These are phyloP conservation scores for Talaromyces liani DNA, from an alignment of 495 filamentous ascomycete species.

Conservation along the genomic window DNA sequence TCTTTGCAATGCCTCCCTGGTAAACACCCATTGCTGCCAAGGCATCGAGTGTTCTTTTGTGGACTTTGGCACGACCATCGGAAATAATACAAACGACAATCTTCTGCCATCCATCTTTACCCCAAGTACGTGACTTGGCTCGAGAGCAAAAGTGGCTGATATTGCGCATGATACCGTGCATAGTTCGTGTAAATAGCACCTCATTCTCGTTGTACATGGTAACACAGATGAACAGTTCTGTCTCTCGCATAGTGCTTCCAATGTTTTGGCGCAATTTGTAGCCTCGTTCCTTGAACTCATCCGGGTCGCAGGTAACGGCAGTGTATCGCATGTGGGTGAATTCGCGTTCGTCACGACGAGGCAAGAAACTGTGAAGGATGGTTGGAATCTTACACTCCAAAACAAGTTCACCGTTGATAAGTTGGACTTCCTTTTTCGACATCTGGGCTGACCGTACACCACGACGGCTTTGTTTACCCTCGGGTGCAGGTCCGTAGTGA, in stretches of 20 bases:
- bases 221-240: slow-evolving; percentile 95
- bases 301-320: slow-evolving; percentile 96
- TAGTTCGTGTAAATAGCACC: slow-evolving; percentile 89
- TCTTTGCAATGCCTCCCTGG: slow-evolving; percentile 97
- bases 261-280: slow-evolving; percentile 98
- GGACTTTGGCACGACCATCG: slow-evolving; percentile 89
- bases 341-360: slow-evolving; percentile 83
- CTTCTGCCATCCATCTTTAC: slow-evolving; percentile 97
- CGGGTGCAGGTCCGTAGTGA: slow-evolving; percentile 83
- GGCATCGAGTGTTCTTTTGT: slow-evolving; percentile 90
- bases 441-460: slow-evolving; percentile 80
- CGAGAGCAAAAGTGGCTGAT: slow-evolving; percentile 93
- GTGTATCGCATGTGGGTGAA: slow-evolving; percentile 99
- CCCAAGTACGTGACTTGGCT: slow-evolving; percentile 90
- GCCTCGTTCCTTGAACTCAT: slow-evolving; percentile 80
- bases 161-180: slow-evolving; percentile 99
- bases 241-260: slow-evolving; percentile 76
- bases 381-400: slow-evolving; percentile 99
- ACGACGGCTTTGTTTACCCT: slow-evolving; percentile 75
- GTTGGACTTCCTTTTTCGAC: slow-evolving; percentile 85
- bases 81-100: slow-evolving; percentile 96
- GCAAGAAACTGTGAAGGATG: slow-evolving; percentile 91
- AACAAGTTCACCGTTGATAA: slow-evolving; percentile 96
- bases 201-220: slow-evolving; percentile 99
- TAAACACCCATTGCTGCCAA: slow-evolving; percentile 97